Base-by-base conservation (phyloP, 1,139 yeast species). In the Hyphopichia pseudoburtonii region DNA sequence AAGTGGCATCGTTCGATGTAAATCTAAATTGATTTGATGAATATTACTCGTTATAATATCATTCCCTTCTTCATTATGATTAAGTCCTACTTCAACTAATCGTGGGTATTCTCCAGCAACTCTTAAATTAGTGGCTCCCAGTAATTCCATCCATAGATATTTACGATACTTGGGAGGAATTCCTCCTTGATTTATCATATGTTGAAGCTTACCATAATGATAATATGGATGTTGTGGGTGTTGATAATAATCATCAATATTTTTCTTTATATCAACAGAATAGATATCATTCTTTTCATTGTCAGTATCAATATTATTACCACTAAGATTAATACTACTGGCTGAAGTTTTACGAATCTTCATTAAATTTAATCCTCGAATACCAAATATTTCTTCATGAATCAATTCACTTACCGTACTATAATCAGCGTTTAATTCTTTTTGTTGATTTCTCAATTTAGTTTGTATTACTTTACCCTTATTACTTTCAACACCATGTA, bases 1-100 rank as follows among this genome's bases (percentile, higher is more conserved):
- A 34, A 70, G 62, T 1, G 82, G 81, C 63, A 79, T 67, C 0
- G 85, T 79, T 21, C 85, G 60, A 42, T 73, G 73, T 24, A 78
- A 52, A 44, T 79, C 85, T 34, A 78, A 57, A 31, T 77, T 72
- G 23, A 79, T 76, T 46, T 79, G 84, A 14, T 63, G 57, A n/a
- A 76, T 60, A 11, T 75, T 67, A 12, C 60, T 64, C 4, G 46
- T 43, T n/a, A 68, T 57, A 5, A 47, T 41, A 3, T 36, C 44
- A 19, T 47, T 48, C 2, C 42, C 38, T n/a, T 51, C 28, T 38
- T n/a, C n/a, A n/a, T n/a, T n/a, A n/a, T n/a, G n/a, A 32, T 40
- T 41, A 3, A 32, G 15, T 3, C 44, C 32, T 3, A 32, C 26
- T 3, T 42, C 42, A 15, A 58, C 40, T 15, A 63, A 42, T 23